Conservation (phyloP, 805 yeast genomes). For the Tetrapisispora arboricola region DNA sequence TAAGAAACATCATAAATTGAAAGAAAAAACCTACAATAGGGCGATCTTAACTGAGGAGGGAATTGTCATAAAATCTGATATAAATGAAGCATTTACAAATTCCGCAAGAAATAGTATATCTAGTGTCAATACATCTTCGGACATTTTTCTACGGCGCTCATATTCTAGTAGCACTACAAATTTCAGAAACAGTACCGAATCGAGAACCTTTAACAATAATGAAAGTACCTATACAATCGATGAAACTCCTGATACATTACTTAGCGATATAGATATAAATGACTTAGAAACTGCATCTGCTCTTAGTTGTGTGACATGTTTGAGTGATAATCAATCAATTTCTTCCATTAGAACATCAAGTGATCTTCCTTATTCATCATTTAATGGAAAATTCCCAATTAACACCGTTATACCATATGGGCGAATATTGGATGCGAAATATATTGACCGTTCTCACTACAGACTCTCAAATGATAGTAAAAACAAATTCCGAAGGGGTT, state of each 20-base stretch:
- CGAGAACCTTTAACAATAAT: background rate
- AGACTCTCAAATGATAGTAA: background rate
- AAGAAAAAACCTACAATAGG: background rate
- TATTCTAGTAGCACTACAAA: constrained; percentile 2
- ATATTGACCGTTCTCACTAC: constrained; percentile 7
- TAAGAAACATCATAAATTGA: background rate
- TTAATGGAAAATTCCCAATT: constrained; percentile 24
- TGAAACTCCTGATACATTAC: background rate
- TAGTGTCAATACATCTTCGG: constrained; percentile 4
- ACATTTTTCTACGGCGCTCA: background rate
- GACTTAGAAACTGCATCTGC: constrained; percentile 26
- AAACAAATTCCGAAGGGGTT: background rate
- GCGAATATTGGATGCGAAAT: constrained; percentile 23
- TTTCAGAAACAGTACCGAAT: background rate
- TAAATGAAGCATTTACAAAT: constrained; percentile 6
- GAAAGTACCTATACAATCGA: background rate
- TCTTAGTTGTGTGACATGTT: constrained; percentile 29
- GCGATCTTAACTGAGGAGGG: constrained; percentile 30
- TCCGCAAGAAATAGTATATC: constrained; percentile 7
- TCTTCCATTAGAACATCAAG: background rate
- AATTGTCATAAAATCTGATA: constrained; percentile 27
- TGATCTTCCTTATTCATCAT: constrained; percentile 14
- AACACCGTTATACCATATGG: constrained; percentile 29
- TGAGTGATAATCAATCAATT: constrained; percentile 17
- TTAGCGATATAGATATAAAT: constrained; percentile 5